A percentile compares a stretch with the other conserved stretches of the same genome.
Evolutionary conservation across 768 basidiomycete genomes (phyloP).

Genomic region (Pisolithus microcarpus): DNA sequence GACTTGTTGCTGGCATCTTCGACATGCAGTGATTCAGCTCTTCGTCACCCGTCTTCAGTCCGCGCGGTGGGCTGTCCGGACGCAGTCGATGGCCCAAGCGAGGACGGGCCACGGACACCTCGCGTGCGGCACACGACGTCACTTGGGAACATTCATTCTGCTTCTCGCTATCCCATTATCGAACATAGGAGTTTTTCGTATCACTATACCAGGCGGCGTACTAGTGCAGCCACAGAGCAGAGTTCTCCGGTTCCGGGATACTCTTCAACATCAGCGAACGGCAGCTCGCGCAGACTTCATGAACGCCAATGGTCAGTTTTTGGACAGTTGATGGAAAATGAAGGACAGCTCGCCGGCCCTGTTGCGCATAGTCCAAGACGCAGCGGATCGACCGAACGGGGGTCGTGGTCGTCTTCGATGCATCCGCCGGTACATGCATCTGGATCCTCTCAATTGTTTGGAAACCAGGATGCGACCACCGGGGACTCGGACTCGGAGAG

Average conservation of each 20-base stretch:
- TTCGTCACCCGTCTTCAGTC: background rate
- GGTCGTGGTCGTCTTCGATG: background rate
- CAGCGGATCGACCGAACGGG: background rate
- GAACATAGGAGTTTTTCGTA: slow-evolving; percentile 7
- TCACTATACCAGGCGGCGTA: slow-evolving; percentile 9
- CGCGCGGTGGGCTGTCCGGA: slow-evolving; percentile 27
- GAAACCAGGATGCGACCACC: slow-evolving; percentile 6
- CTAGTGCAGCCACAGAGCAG: slow-evolving; percentile 9
- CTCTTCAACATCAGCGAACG: background rate
- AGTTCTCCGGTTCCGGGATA: slow-evolving; percentile 11
- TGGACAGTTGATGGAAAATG: slow-evolving; percentile 65
- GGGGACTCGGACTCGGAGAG: slow-evolving; percentile 11
- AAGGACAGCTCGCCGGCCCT: slow-evolving; percentile 33
- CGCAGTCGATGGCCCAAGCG: slow-evolving; percentile 2
- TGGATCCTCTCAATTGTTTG: background rate
- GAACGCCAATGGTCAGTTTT: slow-evolving; percentile 58
- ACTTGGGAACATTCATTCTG: background rate
- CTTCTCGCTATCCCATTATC: slow-evolving; percentile 1
- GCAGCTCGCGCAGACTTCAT: slow-evolving; percentile 11
- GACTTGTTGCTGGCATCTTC: slow-evolving; percentile 81
- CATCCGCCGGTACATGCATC: slow-evolving; percentile 3
- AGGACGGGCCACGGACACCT: slow-evolving; percentile 9
- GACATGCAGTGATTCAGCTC: slow-evolving; percentile 6
- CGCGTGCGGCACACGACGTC: slow-evolving; percentile 15
- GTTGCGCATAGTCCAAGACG: slow-evolving; percentile 2